Percentiles rank a stretch among this genome's conserved stretches.
Evolutionary conservation across 129 eudicot genomes (phyloP).

Genomic region (Logfia minima): DNA sequence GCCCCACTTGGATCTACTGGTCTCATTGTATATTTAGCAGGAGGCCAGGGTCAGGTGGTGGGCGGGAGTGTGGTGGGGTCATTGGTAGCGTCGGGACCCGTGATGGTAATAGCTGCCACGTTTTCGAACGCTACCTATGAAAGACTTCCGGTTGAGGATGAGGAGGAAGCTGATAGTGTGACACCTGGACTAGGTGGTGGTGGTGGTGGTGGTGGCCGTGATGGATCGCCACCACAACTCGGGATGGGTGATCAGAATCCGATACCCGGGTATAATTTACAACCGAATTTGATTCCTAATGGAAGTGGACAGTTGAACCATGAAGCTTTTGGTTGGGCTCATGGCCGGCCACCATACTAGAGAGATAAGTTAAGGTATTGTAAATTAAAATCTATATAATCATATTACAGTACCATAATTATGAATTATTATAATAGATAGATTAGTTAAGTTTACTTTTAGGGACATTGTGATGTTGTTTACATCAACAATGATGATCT

Average conservation of each 20-base stretch:
- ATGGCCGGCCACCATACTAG: conserved; percentile 58
- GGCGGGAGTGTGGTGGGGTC: conserved; percentile 62
- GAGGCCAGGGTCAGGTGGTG: conserved; percentile 59
- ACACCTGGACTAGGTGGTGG: conserved; percentile 31
- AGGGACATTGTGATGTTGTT: neutral
- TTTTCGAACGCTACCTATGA: conserved; percentile 57
- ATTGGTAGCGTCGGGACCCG: conserved; percentile 52
- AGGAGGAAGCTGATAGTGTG: conserved; percentile 43
- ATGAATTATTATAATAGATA: neutral
- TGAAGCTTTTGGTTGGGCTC: conserved; percentile 63
- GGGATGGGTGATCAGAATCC: conserved; percentile 34
- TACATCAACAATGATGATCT: neutral
- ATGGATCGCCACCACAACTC: conserved; percentile 38
- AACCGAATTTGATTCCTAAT: conserved; percentile 46
- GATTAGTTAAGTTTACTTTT: neutral
- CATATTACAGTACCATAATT: neutral
- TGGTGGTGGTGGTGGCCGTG: conserved; percentile 31
- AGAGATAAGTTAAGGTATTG: conserved; percentile 18
- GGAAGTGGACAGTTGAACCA: conserved; percentile 53
- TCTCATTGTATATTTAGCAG: conserved; percentile 46
- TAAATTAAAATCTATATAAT: neutral
- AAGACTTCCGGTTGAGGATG: conserved; percentile 52
- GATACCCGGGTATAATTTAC: conserved; percentile 38
- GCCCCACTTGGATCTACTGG: conserved; percentile 60
- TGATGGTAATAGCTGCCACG: conserved; percentile 56